Evolutionary conservation across 2,329 filamentous ascomycete species (phyloP).

Genomic region (Nigrospora sphaerica): DNA sequence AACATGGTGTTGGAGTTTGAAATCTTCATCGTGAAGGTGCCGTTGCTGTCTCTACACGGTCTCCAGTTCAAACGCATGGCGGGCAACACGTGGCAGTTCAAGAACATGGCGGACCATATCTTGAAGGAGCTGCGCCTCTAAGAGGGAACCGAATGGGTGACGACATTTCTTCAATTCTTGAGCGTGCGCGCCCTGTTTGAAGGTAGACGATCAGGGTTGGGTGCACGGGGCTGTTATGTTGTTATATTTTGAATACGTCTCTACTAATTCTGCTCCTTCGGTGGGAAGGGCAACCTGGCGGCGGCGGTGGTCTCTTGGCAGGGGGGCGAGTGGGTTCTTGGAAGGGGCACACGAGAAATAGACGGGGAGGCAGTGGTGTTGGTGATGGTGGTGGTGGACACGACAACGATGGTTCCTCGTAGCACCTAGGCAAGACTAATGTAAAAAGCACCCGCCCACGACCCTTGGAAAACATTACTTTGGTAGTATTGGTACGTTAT

Average conservation of each 20-base stretch:
- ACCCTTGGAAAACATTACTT: too few species aligned
- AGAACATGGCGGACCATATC: constrained; percentile 96
- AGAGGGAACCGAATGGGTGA: constrained; percentile 8
- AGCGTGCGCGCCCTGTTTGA: neutral
- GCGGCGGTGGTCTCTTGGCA: too few species aligned
- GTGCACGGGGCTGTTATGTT: neutral
- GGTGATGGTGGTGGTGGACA: too few species aligned
- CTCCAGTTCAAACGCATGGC: constrained; percentile 97
- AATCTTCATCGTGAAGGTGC: constrained; percentile 96
- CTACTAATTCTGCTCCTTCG: constrained; percentile 1
- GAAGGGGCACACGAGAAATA: too few species aligned
- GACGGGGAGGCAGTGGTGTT: too few species aligned
- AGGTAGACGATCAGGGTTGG: neutral
- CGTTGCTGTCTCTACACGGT: constrained; percentile 83
- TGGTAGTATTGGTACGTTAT: too few species aligned
- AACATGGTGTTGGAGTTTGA: constrained; percentile 86
- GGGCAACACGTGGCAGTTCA: constrained; percentile 97
- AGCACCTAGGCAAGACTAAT: too few species aligned
- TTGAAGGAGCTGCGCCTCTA: constrained; percentile 77
- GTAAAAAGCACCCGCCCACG: too few species aligned
- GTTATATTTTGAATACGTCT: constrained; percentile 5
- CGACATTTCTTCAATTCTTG: neutral
- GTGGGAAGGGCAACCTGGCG: too few species aligned
- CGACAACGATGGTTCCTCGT: too few species aligned
- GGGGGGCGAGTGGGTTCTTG: too few species aligned